Evolutionary conservation across 2,329 filamentous ascomycete species (phyloP).

Genomic region (Colletotrichum shisoi): DNA sequence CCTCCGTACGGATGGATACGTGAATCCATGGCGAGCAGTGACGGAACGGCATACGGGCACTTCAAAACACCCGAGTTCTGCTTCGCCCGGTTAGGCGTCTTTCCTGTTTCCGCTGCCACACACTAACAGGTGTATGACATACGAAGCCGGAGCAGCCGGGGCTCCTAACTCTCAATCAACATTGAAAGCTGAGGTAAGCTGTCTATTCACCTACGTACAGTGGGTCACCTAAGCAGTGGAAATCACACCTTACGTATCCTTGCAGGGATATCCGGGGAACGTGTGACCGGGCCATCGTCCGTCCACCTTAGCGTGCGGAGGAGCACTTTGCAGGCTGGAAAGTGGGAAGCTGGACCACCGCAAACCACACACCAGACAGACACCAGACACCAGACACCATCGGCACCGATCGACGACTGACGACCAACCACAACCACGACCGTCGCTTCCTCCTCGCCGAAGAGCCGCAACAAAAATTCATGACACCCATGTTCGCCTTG

Average conservation of each 20-base stretch:
- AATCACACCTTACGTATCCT: neutral
- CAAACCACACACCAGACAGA: neutral
- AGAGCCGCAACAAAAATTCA: slow-evolving; percentile 30
- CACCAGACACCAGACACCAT: slow-evolving; percentile 3
- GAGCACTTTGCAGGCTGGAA: slow-evolving; percentile 15
- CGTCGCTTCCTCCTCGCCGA: slow-evolving; percentile 23
- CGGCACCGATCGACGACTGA: slow-evolving; percentile 21
- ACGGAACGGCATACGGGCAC: neutral
- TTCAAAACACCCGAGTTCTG: neutral
- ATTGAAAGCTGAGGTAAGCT: slow-evolving; percentile 3
- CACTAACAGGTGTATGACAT: neutral
- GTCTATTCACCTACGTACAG: no score
- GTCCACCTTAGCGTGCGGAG: slow-evolving; percentile 20
- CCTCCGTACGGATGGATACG: no score
- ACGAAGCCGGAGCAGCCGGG: neutral
- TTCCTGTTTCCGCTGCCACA: neutral
- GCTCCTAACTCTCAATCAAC: neutral
- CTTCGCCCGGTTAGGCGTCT: neutral
- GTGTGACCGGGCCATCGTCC: slow-evolving; percentile 12
- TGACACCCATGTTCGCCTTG: slow-evolving; percentile 21
- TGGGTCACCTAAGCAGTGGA: neutral
- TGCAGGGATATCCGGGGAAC: slow-evolving; percentile 12
- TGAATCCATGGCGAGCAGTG: neutral
- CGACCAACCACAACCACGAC: slow-evolving; percentile 19
- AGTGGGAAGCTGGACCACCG: slow-evolving; percentile 20